Evolutionary conservation across 2,329 filamentous ascomycete genomes (phyloP), one percentile per base, ranked within the genome.

Genomic region (Penicillium sp.): DNA sequence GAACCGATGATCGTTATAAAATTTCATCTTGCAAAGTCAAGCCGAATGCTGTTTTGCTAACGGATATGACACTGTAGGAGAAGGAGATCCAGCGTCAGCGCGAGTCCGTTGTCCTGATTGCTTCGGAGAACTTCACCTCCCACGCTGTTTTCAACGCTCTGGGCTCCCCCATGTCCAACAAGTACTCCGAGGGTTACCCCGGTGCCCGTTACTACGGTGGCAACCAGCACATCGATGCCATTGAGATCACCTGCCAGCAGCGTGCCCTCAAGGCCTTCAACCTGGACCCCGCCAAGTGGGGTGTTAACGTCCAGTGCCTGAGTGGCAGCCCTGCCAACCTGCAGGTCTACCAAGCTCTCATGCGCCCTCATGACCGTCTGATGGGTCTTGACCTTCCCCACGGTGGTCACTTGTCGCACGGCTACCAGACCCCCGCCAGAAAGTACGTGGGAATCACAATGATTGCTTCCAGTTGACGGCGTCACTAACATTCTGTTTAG

Each of bases 61-160:
- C 64, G 45, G 39, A 20, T 25, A n/a, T 49, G 37, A 43, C 41
- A 42, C 33, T 53, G 45, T 56, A 93, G 86, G 86, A 87, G 77
- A 82, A 86, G 61, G 91, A 97, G 75, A 86, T 96, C 64, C 83
- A 95, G 80, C 88, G 93, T 67, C 93, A 98, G 78, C 84, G 88
- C 70, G 90, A 98, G 79, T 97, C 90, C 60, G 94, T 98, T 72
- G 87, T 97, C 65, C 84, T 98, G 67, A 98, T 98, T 62, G 91
- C 93, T 64, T 97, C 93, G 41, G 93, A 98, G 78, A 98, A 98
- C 78, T 90, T 98, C 73, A 98, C 93, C 43, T 98, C 93, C 50
- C 89, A 90, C 59, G 90, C 93, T 61, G 93, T 98, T 63, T 95
- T 95, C 75, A 90, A 98, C 75, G 93, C 93, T 46, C 83, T 98